Percentiles rank a stretch among this genome's conserved stretches.
phyloP scores from a whole-genome alignment of 2,329 filamentous ascomycete species.

The Diaporthe citri region DNA sequence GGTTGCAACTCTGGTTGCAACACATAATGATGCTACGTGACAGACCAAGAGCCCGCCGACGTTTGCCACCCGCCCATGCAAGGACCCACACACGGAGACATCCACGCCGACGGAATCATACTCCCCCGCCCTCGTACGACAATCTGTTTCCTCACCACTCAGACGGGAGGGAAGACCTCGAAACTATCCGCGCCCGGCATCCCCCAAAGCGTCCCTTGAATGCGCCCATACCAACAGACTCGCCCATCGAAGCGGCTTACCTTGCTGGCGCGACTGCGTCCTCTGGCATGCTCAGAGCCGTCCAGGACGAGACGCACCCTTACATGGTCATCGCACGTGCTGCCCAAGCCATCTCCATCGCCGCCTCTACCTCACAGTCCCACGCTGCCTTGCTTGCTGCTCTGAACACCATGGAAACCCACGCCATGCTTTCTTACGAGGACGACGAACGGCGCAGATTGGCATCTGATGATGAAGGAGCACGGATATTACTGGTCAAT shows the following conservation, averaged over 20 bases:
- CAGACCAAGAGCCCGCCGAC: background rate
- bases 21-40: background rate
- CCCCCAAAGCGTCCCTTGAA: background rate
- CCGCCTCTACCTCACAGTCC: background rate
- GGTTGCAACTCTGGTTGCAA: too few relatives aligned
- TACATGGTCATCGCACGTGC: background rate
- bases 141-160: background rate
- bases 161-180: background rate
- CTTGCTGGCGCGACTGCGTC: background rate
- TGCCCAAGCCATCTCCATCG: conserved; percentile 4
- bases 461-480: background rate
- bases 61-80: background rate
- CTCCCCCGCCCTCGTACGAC: background rate
- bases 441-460: background rate
- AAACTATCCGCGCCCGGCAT: background rate
- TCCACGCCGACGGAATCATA: background rate
- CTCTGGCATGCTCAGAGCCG: background rate
- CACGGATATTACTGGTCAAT: background rate
- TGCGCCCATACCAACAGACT: background rate
- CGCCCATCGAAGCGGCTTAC: background rate
- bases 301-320: background rate
- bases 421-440: background rate
- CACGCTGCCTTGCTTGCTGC: conserved; percentile 14
- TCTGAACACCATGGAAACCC: background rate
- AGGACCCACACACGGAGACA: background rate